Percentiles rank a stretch among this genome's conserved stretches.
phyloP scores from a whole-genome alignment of 768 basidiomycete genomes.

The Scleroderma citrinum region DNA sequence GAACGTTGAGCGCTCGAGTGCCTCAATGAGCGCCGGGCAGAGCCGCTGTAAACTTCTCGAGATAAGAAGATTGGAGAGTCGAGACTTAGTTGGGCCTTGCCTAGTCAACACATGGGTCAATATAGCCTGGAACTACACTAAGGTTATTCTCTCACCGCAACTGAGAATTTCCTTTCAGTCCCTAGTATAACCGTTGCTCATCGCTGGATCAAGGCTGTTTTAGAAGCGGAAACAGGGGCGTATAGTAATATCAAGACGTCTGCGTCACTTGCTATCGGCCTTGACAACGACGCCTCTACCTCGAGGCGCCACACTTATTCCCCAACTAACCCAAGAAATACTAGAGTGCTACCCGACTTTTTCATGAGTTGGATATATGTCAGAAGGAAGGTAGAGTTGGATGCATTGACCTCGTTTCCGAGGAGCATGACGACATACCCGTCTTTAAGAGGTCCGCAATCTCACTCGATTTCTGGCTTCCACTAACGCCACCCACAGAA shows the following conservation, averaged over 20 bases:
- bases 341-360: slow-evolving; percentile 72
- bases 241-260: slow-evolving; percentile 45
- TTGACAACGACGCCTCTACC: slow-evolving; percentile 41
- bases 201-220: slow-evolving; percentile 69
- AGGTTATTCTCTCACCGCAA: too few relatives aligned
- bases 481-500: slow-evolving; percentile 32
- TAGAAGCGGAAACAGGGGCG: slow-evolving; percentile 85
- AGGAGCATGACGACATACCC: slow-evolving; percentile 84
- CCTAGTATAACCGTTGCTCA: too few relatives aligned
- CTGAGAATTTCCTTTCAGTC: too few relatives aligned
- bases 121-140: too few relatives aligned
- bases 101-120: too few relatives aligned
- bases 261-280: slow-evolving; percentile 31
- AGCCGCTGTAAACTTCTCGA: too few relatives aligned
- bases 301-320: slow-evolving; percentile 28
- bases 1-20: not conserved
- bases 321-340: slow-evolving; percentile 28
- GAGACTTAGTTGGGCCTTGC: too few relatives aligned
- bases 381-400: slow-evolving; percentile 69
- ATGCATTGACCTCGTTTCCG: slow-evolving; percentile 78
- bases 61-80: too few relatives aligned
- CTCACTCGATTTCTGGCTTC: not conserved
- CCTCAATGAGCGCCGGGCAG: too few relatives aligned
- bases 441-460: slow-evolving; percentile 73
- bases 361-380: slow-evolving; percentile 60